phyloP scores from a whole-genome alignment of 768 basidiomycete species.

The Clitopilus hobsonii region DNA sequence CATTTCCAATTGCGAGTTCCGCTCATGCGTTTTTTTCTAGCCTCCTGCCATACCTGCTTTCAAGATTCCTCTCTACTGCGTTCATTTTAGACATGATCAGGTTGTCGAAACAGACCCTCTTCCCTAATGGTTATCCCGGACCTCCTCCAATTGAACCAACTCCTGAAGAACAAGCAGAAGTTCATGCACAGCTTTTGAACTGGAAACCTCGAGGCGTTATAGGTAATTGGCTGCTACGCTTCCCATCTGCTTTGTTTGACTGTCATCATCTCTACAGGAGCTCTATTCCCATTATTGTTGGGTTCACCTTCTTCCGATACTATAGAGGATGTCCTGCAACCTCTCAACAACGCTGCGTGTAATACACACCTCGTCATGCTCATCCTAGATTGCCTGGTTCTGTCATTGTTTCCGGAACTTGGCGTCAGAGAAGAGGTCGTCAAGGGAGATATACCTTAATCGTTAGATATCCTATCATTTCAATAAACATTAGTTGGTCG shows the following conservation, averaged over 20 bases:
- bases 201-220: constrained; percentile 31
- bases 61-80: constrained; percentile 42
- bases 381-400: constrained; percentile 67
- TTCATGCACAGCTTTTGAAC: constrained; percentile 40
- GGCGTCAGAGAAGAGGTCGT: constrained; percentile 13
- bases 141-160: constrained; percentile 71
- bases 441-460: not conserved
- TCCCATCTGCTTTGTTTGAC: constrained; percentile 1
- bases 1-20: not conserved
- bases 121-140: constrained; percentile 87
- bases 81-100: constrained; percentile 52
- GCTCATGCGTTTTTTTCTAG: constrained; percentile 25
- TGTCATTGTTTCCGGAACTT: constrained; percentile 77
- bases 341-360: constrained; percentile 57
- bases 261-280: constrained; percentile 22
- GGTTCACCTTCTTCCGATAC: constrained; percentile 48
- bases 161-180: constrained; percentile 62
- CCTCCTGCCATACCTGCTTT: constrained; percentile 66
- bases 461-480: too few relatives aligned
- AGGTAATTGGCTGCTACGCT: constrained; percentile 21
- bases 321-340: constrained; percentile 52
- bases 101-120: constrained; percentile 64
- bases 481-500: too few relatives aligned
- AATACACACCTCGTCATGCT: constrained; percentile 77
- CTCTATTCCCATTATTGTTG: constrained; percentile 46